Evolutionary conservation across 2,329 filamentous ascomycete species (phyloP), one percentile per base, ranked within the genome.

Genomic region (Apiospora sp.): DNA sequence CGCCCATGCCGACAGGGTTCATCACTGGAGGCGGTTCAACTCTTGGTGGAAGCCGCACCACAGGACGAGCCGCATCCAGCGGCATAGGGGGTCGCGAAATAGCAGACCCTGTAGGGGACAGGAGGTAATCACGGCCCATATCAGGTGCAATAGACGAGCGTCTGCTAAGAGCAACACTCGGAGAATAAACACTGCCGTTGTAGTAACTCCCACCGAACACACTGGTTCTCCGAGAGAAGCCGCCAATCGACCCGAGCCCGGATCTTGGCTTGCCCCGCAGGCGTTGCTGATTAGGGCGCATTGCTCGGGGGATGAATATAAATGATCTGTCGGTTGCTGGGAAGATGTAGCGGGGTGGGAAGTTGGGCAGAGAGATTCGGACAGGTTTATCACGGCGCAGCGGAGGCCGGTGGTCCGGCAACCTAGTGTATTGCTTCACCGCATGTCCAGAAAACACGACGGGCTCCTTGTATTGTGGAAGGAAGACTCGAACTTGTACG

Each of bases 381-480:
- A 98, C 96, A 10, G 96, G 96, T 81, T 98, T 99, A 85, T 99
- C 96, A 78, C 96, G 92, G 75, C 96, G 93, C 68, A 99, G 89
- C 70, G 96, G 96, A 27, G 96, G 96, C 30, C 96, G 92, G 82
- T 98, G 96, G 80, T 98, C 94, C 27, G 96, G 96, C 68, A 99
- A 89, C 77, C 96, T 95, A 54, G 95, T 98, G 83, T 99, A 96
- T 79, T 96, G 93, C 82, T 94, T 96, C 76, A 97, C 91, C 67
- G 93, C 90, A 75, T 97, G 90, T 74, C 92, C 92, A 43, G 93
- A 87, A 80, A 96, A 94, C 58, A 90, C 84, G 67, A 92, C 89
- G 7, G 94, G 89, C 43, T 88, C 87, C 77, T 91, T 89, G 90
- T 97, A 93, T 30, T 90, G 89, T 2, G 94, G 92, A 69, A 99